phyloP scores from a whole-genome alignment of 2,329 filamentous ascomycete species.

The Biscogniauxia marginata region DNA sequence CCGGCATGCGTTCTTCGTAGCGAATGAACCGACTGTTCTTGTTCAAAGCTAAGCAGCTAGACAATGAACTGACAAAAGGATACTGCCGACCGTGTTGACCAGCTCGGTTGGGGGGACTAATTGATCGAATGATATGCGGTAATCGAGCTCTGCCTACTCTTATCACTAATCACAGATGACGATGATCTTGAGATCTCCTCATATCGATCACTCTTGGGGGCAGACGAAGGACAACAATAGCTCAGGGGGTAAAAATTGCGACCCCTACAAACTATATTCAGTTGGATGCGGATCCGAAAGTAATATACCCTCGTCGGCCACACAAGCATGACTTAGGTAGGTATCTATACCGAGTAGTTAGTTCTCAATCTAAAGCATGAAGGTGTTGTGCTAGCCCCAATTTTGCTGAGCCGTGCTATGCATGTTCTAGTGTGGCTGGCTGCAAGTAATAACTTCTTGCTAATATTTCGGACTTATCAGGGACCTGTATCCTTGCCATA shows the following conservation, averaged over 20 bases:
- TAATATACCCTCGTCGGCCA: slow-evolving; percentile 10
- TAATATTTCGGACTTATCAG: background rate
- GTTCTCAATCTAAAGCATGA: slow-evolving; percentile 9
- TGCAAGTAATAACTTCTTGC: slow-evolving; percentile 11
- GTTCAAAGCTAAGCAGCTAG: background rate
- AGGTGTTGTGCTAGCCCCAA: slow-evolving; percentile 12
- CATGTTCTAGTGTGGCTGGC: slow-evolving; percentile 8
- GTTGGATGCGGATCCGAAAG: background rate
- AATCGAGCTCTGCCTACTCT: slow-evolving; percentile 3
- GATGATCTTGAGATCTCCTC: background rate
- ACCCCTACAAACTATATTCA: slow-evolving; percentile 3
- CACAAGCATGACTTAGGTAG: slow-evolving; percentile 4
- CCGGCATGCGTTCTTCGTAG: background rate
- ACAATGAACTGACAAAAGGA: background rate
- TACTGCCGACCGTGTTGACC: background rate
- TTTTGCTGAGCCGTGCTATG: slow-evolving; percentile 7
- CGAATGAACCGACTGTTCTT: background rate
- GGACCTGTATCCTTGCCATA: slow-evolving; percentile 1
- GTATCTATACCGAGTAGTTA: slow-evolving; percentile 1
- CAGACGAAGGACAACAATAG: background rate
- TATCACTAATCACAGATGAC: slow-evolving; percentile 1
- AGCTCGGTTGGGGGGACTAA: background rate
- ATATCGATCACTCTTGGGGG: slow-evolving; percentile 1
- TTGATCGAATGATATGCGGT: slow-evolving; percentile 1
- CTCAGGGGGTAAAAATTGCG: slow-evolving; percentile 5